Evolutionary conservation across 768 basidiomycete species (phyloP).

Genomic region (Candolleomyces aberdarensis): DNA sequence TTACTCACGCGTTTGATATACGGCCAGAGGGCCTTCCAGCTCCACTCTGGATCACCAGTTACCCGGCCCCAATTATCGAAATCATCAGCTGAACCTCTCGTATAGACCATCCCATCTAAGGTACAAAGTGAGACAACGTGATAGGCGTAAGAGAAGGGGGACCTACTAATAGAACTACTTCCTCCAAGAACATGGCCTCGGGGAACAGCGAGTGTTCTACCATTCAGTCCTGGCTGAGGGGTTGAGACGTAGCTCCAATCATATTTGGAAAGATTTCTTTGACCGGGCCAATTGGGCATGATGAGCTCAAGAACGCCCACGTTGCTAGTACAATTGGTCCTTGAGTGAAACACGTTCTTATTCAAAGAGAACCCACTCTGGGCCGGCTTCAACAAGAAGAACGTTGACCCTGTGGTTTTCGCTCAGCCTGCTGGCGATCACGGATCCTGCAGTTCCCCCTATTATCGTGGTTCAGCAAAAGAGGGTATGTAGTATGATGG

Average conservation of each 20-base stretch:
- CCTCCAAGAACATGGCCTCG: constrained; percentile 29
- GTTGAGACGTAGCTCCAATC: constrained; percentile 27
- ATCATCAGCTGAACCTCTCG: constrained; percentile 20
- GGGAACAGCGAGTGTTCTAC: constrained; percentile 16
- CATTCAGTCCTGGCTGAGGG: constrained; percentile 20
- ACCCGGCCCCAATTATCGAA: constrained; percentile 17
- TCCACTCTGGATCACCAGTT: constrained; percentile 22
- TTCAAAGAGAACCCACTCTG: constrained; percentile 15
- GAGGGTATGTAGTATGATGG: not conserved
- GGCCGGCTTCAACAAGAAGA: constrained; percentile 26
- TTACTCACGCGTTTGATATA: constrained; percentile 17
- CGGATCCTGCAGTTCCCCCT: constrained; percentile 24
- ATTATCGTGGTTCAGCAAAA: not conserved
- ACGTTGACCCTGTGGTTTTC: constrained; percentile 33
- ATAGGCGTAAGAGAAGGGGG: not conserved
- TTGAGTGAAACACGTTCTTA: not conserved
- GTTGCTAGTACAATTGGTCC: constrained; percentile 8
- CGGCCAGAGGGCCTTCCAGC: constrained; percentile 19
- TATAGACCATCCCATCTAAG: constrained; percentile 22
- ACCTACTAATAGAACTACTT: constrained; percentile 24
- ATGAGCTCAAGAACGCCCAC: constrained; percentile 10
- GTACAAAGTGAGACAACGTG: not conserved
- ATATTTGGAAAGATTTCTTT: constrained; percentile 11
- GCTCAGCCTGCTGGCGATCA: constrained; percentile 33
- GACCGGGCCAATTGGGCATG: constrained; percentile 11